Percentiles rank a stretch among this genome's conserved stretches.
phyloP scores from a whole-genome alignment of 495 filamentous ascomycete species.

The Podospora conica region DNA sequence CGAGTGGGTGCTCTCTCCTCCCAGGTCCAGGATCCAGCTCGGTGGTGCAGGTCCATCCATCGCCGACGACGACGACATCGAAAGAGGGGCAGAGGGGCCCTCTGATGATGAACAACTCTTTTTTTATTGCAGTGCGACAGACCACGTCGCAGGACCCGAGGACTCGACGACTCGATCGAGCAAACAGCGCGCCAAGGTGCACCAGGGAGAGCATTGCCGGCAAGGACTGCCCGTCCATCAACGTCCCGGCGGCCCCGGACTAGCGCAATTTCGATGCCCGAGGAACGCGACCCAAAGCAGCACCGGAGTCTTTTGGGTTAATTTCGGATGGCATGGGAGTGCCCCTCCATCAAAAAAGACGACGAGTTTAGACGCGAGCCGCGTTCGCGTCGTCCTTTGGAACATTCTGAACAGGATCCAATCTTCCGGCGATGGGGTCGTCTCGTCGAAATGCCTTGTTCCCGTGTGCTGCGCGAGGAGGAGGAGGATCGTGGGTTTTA shows the following conservation, averaged over 20 bases:
- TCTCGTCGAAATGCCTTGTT: neutral
- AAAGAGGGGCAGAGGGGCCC: neutral
- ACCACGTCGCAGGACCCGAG: neutral
- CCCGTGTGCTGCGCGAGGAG: neutral
- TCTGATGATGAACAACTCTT: no score
- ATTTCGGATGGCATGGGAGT: conserved; percentile 17
- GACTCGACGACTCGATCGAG: neutral
- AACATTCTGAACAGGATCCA: neutral
- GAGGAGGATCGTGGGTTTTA: neutral
- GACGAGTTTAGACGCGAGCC: neutral
- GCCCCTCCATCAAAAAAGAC: conserved; percentile 9
- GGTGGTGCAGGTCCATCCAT: neutral
- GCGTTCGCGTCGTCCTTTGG: neutral
- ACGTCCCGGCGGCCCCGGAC: conserved; percentile 19
- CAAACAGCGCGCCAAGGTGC: conserved; percentile 18
- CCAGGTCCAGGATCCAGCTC: neutral
- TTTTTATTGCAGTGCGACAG: neutral
- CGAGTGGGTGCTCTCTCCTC: neutral
- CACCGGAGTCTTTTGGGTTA: conserved; percentile 10
- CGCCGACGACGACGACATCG: neutral
- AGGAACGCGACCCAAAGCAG: conserved; percentile 11
- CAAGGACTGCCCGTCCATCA: conserved; percentile 3
- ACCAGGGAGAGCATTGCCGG: conserved; percentile 12
- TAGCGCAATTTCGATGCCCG: conserved; percentile 23
- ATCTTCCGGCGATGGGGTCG: neutral